Evolutionary conservation across 106 monocot species (phyloP).

Genomic region (Chionographis japonica): DNA sequence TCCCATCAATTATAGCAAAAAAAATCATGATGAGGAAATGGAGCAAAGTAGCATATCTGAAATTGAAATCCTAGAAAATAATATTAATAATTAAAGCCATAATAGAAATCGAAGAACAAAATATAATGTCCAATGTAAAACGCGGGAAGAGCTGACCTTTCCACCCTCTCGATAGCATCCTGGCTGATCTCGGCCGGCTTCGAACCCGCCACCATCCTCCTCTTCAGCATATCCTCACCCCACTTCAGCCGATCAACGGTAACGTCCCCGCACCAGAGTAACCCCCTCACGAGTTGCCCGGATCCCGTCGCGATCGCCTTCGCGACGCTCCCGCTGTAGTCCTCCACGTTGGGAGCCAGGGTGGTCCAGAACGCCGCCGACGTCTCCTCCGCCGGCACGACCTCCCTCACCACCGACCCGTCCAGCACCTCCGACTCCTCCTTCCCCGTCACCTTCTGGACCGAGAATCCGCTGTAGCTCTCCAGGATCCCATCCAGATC

Average conservation of each 20-base stretch:
- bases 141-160: slow-evolving; percentile 53
- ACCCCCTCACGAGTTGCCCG: slow-evolving; percentile 60
- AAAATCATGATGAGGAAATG: neutral
- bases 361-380: slow-evolving; percentile 85
- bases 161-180: slow-evolving; percentile 51
- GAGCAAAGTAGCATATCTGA: neutral
- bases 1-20: too few relatives aligned
- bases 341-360: slow-evolving; percentile 82
- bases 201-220: slow-evolving; percentile 30
- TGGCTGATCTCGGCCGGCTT: slow-evolving; percentile 44
- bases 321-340: slow-evolving; percentile 47
- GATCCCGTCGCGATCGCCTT: slow-evolving; percentile 58
- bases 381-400: slow-evolving; percentile 33
- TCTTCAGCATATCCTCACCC: slow-evolving; percentile 74
- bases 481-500: slow-evolving; percentile 41
- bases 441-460: slow-evolving; percentile 39
- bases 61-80: too few relatives aligned
- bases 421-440: slow-evolving; percentile 32
- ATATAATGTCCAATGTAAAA: too few relatives aligned
- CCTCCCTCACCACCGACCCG: slow-evolving; percentile 32
- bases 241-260: slow-evolving; percentile 61
- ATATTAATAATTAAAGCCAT: too few relatives aligned
- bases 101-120: neutral
- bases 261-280: slow-evolving; percentile 83
- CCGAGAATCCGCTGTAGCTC: slow-evolving; percentile 43